Evolutionary conservation across 495 filamentous ascomycete species (phyloP).

Genomic region (Emericellopsis terricola): DNA sequence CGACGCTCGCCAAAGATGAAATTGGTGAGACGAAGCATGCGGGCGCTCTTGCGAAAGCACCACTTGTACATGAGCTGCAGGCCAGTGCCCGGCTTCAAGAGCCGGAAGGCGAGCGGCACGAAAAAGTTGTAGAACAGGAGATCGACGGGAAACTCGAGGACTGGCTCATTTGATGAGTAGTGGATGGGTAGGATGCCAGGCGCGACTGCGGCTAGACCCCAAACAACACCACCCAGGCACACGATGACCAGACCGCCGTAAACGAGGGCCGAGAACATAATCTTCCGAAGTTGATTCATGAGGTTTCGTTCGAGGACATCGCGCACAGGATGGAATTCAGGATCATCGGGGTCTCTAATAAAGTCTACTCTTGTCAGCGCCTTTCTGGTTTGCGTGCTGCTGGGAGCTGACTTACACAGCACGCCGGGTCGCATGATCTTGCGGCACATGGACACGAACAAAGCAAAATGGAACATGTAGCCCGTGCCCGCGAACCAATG

Average conservation of each 20-base stretch:
- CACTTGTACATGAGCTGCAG: slow-evolving; percentile 76
- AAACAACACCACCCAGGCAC: slow-evolving; percentile 89
- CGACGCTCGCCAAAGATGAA: slow-evolving; percentile 81
- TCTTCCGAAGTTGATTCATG: slow-evolving; percentile 86
- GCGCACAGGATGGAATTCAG: slow-evolving; percentile 91
- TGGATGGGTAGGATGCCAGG: slow-evolving; percentile 69
- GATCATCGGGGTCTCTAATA: slow-evolving; percentile 95
- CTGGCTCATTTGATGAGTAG: slow-evolving; percentile 77
- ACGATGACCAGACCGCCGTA: slow-evolving; percentile 87
- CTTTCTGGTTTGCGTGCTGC: no score
- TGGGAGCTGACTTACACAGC: slow-evolving; percentile 48
- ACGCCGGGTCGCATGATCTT: slow-evolving; percentile 92
- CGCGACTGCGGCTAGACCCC: slow-evolving; percentile 54
- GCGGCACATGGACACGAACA: slow-evolving; percentile 97
- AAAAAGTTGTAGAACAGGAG: slow-evolving; percentile 92
- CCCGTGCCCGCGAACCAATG: slow-evolving; percentile 99
- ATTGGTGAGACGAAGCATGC: slow-evolving; percentile 61
- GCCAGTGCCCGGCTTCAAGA: slow-evolving; percentile 68
- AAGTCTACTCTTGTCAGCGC: no score
- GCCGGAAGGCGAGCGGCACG: slow-evolving; percentile 66
- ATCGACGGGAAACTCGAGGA: slow-evolving; percentile 88
- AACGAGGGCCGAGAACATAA: slow-evolving; percentile 85
- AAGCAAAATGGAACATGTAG: slow-evolving; percentile 99
- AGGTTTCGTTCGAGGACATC: slow-evolving; percentile 93
- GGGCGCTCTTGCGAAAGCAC: slow-evolving; percentile 88